A percentile compares a stretch with the other conserved stretches of the same genome.
These are phyloP conservation scores for Debaryomycetaceae sp. DNA, from an alignment of 1,139 yeast genomes.

Conservation along the genomic window DNA sequence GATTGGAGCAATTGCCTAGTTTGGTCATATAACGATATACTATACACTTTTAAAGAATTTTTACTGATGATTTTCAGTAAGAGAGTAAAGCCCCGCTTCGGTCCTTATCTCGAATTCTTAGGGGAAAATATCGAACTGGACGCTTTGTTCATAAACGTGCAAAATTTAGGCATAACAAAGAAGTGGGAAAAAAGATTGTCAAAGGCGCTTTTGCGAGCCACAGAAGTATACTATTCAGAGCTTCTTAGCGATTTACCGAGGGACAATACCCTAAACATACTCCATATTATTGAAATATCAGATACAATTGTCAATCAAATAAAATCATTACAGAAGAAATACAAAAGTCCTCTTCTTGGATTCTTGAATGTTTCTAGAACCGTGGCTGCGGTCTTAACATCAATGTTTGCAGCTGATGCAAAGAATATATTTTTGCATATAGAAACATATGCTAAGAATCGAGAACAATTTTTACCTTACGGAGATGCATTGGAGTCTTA, in stretches of 20 bases:
- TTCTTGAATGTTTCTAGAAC: slow-evolving; percentile 52
- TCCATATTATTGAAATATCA: slow-evolving; percentile 59
- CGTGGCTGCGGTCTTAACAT: slow-evolving; percentile 54
- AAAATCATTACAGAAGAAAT: slow-evolving; percentile 53
- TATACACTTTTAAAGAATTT: slow-evolving; percentile 44
- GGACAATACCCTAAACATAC: slow-evolving; percentile 54
- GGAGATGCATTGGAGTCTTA: slow-evolving; percentile 64
- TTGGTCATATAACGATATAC: slow-evolving; percentile 45
- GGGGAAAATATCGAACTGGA: slow-evolving; percentile 53
- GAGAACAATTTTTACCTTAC: slow-evolving; percentile 42
- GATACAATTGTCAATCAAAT: slow-evolving; percentile 53
- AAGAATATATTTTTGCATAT: slow-evolving; percentile 58
- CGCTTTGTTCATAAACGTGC: slow-evolving; percentile 34
- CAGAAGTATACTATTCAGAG: slow-evolving; percentile 60
- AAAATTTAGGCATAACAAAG: slow-evolving; percentile 35
- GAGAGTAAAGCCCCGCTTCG: slow-evolving; percentile 57
- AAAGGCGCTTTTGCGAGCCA: slow-evolving; percentile 46
- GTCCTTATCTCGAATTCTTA: slow-evolving; percentile 49
- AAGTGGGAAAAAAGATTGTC: slow-evolving; percentile 53
- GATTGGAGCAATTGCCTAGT: slow-evolving; percentile 51
- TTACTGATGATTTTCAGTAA: slow-evolving; percentile 46
- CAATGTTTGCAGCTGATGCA: slow-evolving; percentile 63
- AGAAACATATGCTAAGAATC: slow-evolving; percentile 37
- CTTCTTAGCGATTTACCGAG: slow-evolving; percentile 59
- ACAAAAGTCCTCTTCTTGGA: slow-evolving; percentile 60